Evolutionary conservation across 116 monocot species (phyloP), one percentile per base, ranked within the genome.

Genomic region (Cymodocea nodosa): DNA sequence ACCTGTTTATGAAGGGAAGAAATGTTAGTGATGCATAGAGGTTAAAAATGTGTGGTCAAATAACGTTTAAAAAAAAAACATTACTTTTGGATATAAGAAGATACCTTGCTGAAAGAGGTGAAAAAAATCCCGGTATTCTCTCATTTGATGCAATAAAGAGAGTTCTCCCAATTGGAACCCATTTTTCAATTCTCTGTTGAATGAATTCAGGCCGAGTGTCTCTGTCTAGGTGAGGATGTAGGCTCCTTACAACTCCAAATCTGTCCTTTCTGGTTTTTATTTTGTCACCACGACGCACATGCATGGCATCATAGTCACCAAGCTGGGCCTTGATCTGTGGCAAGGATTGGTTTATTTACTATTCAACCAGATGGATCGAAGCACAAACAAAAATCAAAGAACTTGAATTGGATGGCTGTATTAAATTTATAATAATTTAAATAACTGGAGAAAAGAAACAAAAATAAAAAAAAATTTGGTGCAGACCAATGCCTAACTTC

Each of bases 141-240:
- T 87, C 94, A 72, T 95, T 87, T 71, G 90, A 95, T 69, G 94
- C 94, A 63, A 95, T 81, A 71, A 87, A 95, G n/a, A 95, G 75
- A 60, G 79, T 87, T 2, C 87, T 66, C 30, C 89, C 94, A 36
- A 76, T 81, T 37, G 84, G 83, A 37, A 90, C 71, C 94, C 90
- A 90, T 80, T 85, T 84, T 65, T 73, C 68, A 63, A 95, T 95
- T 73, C 90, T 90, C 60, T 15, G 50, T 50, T 72, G 75, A 76
- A 95, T 95, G 52, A 90, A 90, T 64, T 87, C 83, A 35, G 90
- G 85, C 15, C 80, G 87, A 30, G 94, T 95, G 70, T 95, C 90
- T 65, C 90, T 81, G 56, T 95, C 90, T 5, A 95, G 77, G 76
- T 95, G 94, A 13, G 90, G 87, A 74, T 87, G 90, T 69, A 87